Evolutionary conservation across 345 rosid genomes (phyloP).

Genomic region (Lenwebbia sp.): DNA sequence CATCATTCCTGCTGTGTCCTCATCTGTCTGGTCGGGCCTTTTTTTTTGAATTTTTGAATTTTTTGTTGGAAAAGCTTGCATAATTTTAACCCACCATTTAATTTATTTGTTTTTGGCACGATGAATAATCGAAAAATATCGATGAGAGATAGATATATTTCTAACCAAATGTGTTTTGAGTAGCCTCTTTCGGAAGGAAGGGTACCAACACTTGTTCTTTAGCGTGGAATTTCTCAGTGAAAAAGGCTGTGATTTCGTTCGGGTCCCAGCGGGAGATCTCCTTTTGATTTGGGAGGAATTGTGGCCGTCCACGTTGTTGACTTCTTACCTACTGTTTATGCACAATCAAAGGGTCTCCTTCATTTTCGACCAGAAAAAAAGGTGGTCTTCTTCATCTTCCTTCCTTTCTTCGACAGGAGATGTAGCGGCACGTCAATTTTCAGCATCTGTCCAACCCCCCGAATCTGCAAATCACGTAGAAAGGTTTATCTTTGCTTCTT

Average conservation of each 20-base stretch:
- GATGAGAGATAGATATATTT: neutral
- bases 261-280: neutral
- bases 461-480: neutral
- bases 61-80: neutral
- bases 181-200: neutral
- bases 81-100: neutral
- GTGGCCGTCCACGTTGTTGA: neutral
- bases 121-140: neutral
- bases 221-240: neutral
- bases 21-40: neutral
- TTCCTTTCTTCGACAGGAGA: neutral
- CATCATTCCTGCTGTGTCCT: neutral
- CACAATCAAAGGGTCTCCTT: neutral
- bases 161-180: neutral
- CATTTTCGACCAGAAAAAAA: too few species aligned
- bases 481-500: neutral
- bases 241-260: neutral
- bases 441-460: neutral
- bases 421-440: neutral
- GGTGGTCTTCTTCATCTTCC: neutral
- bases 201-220: neutral
- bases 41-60: neutral
- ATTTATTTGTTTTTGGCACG: neutral
- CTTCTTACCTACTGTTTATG: neutral
- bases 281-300: neutral